A percentile compares a stretch with the other conserved stretches of the same genome.
phyloP scores from a whole-genome alignment of 2,329 filamentous ascomycete genomes.

The Epichloe brachyelytri region DNA sequence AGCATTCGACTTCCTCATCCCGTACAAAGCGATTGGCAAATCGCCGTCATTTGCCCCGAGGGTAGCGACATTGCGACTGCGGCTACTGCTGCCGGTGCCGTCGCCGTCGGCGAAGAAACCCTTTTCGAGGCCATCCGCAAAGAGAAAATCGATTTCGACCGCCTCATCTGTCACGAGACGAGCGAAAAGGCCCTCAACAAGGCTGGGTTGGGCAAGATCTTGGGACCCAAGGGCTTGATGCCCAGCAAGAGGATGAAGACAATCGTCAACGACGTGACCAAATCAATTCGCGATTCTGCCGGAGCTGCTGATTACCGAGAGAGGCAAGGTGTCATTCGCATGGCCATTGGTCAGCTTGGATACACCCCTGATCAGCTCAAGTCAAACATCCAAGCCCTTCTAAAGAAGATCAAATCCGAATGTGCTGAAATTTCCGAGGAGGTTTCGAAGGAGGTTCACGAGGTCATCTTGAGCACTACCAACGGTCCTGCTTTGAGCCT shows the following conservation, averaged over 20 bases:
- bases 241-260: slow-evolving; percentile 80
- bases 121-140: slow-evolving; percentile 66
- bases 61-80: slow-evolving; percentile 60
- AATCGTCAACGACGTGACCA: slow-evolving; percentile 66
- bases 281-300: slow-evolving; percentile 67
- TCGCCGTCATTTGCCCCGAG: slow-evolving; percentile 85
- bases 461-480: slow-evolving; percentile 74
- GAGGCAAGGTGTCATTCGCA: slow-evolving; percentile 65
- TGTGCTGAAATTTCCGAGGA: slow-evolving; percentile 53
- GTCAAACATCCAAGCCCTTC: slow-evolving; percentile 67
- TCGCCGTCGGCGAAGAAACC: slow-evolving; percentile 71
- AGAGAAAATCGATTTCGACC: slow-evolving; percentile 75
- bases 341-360: slow-evolving; percentile 82
- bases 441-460: slow-evolving; percentile 33
- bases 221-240: slow-evolving; percentile 89
- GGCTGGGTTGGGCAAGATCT: slow-evolving; percentile 62
- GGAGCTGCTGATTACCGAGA: slow-evolving; percentile 83
- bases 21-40: slow-evolving; percentile 75
- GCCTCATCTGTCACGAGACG: slow-evolving; percentile 72
- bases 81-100: slow-evolving; percentile 66
- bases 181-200: slow-evolving; percentile 70
- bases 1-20: slow-evolving; percentile 80
- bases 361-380: slow-evolving; percentile 81
- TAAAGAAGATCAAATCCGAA: slow-evolving; percentile 68
- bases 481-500: slow-evolving; percentile 77